Percentiles rank a stretch among this genome's conserved stretches.
These are phyloP conservation scores for Fraxinus albicans DNA, from an alignment of 305 asterid genomes.

Conservation along the genomic window DNA sequence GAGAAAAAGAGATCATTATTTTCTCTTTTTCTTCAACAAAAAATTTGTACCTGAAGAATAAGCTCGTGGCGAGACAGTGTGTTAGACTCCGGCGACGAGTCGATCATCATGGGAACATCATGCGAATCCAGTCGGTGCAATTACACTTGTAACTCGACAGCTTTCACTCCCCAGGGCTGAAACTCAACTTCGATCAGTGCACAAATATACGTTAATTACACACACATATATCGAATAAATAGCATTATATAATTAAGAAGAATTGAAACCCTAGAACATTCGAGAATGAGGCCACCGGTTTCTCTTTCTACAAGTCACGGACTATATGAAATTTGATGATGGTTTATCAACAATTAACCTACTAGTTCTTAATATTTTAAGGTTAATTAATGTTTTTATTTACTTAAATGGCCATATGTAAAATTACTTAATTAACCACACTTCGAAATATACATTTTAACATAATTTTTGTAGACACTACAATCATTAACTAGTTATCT, in stretches of 20 bases:
- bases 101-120: conserved; percentile 57
- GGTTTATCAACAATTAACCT: conserved; percentile 12
- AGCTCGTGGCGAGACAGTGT: conserved; percentile 35
- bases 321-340: conserved; percentile 9
- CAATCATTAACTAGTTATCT: too few species aligned
- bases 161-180: conserved; percentile 63
- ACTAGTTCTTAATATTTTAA: background rate
- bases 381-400: too few species aligned
- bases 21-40: conserved; percentile 17
- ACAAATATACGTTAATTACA: background rate
- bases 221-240: background rate
- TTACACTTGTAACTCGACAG: conserved; percentile 38
- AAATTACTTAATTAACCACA: too few species aligned
- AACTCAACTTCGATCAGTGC: conserved; percentile 19
- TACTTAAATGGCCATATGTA: too few species aligned
- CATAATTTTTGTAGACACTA: too few species aligned
- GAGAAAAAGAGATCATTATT: background rate
- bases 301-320: background rate
- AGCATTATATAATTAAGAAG: conserved; percentile 17
- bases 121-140: conserved; percentile 58
- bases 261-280: conserved; percentile 34
- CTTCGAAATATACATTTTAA: too few species aligned
- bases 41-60: conserved; percentile 41
- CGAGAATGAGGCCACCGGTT: background rate
- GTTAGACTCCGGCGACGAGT: conserved; percentile 46